Base-by-base conservation (phyloP, 2,329 filamentous ascomycete genomes). In the Fusarium buharicum region DNA sequence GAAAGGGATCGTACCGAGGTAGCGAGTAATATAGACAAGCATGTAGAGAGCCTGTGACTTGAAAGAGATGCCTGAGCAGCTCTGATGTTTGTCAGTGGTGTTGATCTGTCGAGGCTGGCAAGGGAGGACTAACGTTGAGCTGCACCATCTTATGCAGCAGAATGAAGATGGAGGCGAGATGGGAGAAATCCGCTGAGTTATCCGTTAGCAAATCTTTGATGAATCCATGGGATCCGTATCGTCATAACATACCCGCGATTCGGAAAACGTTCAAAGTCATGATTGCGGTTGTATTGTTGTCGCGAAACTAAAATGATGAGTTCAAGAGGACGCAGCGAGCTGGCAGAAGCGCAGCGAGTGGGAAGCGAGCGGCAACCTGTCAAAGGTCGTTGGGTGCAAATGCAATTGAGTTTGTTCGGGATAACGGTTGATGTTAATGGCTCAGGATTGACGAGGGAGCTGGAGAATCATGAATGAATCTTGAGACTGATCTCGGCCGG, bases 21-120 rank as follows among this genome's bases (percentile, higher is more conserved):
- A 99, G 74, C 95, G 87, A 62, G 93, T 96, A 38, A 96, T 76
- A 78, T 99, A 99, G 71, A 99, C 95, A 39, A 97, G 81, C 68
- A 98, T 83, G 79, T 99, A 99, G 54, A 99, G 85, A 46, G 89
- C 92, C 84, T 99, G 95, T 61, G 94, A 97, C 78, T 99, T 99
- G 86, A 99, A 98, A 14, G 95, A 99, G 78, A 99, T 94, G 70
- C 95, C 95, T 37, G 94, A 90, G 76, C 93, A 97, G 83, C 93
- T 97, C 94, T 97, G 75, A n/a, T 51, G 43, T 27, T 24, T 41
- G 20, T 58, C 33, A 61, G 72, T 70, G 58, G 70, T 59, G 41
- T 44, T 38, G 41, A 47, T 53, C 31, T 22, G 33, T 46, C 24
- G 17, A 24, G 54, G 37, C 33, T 46, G 59, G 41, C 30, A 52